A percentile compares a stretch with the other conserved stretches of the same genome.
phyloP scores from a whole-genome alignment of 1,139 yeast species.

The Wickerhamomyces sp. region DNA sequence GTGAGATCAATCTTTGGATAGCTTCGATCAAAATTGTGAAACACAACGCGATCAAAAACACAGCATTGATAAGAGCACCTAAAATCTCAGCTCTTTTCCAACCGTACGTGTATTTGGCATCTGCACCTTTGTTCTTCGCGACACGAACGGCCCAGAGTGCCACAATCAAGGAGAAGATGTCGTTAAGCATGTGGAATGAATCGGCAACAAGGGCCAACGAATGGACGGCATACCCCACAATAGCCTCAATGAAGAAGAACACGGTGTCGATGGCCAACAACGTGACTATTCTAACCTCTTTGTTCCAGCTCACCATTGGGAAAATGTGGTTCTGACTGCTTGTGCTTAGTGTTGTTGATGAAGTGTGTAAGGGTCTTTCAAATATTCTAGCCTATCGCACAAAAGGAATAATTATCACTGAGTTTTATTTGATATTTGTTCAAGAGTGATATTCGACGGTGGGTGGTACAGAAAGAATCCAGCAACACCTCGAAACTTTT shows the following conservation, averaged over 20 bases:
- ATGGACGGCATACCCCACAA: slow-evolving; percentile 83
- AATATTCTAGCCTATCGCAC: too few species aligned
- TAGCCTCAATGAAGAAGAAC: slow-evolving; percentile 82
- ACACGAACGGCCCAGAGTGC: slow-evolving; percentile 97
- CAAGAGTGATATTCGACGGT: too few species aligned
- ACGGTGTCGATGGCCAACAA: slow-evolving; percentile 71
- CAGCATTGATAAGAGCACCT: slow-evolving; percentile 92
- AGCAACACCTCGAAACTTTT: too few species aligned
- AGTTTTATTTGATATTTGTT: too few species aligned
- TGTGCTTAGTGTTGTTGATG: too few species aligned
- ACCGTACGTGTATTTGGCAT: slow-evolving; percentile 87
- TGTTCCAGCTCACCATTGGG: too few species aligned
- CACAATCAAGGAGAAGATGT: slow-evolving; percentile 80
- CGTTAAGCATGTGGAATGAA: slow-evolving; percentile 96
- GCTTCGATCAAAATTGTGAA: slow-evolving; percentile 92
- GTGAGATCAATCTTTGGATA: slow-evolving; percentile 78
- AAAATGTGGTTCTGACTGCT: too few species aligned
- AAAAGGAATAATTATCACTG: too few species aligned
- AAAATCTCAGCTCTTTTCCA: slow-evolving; percentile 96
- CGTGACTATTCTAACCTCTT: slow-evolving; percentile 70
- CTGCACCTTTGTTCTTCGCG: slow-evolving; percentile 77
- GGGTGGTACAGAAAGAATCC: too few species aligned
- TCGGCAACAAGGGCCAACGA: slow-evolving; percentile 93
- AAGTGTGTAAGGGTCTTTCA: too few species aligned
- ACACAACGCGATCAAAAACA: slow-evolving; percentile 85